Percentiles rank a stretch among this genome's conserved stretches.
phyloP scores from a whole-genome alignment of 192 early-diverging fungal species.

The Backusella tuberculispora region DNA sequence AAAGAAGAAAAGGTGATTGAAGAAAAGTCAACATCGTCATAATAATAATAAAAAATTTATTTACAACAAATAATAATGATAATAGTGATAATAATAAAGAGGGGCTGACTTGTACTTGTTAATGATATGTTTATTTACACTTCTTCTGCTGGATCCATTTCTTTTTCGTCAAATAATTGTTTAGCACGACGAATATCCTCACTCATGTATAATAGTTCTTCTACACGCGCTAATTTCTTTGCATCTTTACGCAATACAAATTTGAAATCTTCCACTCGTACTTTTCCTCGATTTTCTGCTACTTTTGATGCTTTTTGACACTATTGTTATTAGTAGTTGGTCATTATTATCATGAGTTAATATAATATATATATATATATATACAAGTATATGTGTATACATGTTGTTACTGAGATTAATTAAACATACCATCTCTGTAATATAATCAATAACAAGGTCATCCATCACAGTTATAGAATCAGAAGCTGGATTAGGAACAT shows the following conservation, averaged over 20 bases:
- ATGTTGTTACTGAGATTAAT: no score
- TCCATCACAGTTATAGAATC: constrained; percentile 86
- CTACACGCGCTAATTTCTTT: constrained; percentile 83
- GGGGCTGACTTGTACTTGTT: not conserved
- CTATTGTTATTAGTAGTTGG: constrained; percentile 31
- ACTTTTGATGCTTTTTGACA: constrained; percentile 58
- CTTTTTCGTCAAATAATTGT: constrained; percentile 57
- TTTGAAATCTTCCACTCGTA: constrained; percentile 76
- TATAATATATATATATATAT: not conserved
- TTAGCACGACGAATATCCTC: constrained; percentile 76
- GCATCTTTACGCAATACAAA: constrained; percentile 76
- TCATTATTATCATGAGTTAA: not conserved
- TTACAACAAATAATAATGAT: not conserved
- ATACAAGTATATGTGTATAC: not conserved
- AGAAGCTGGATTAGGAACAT: constrained; percentile 71
- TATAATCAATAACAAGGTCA: constrained; percentile 76
- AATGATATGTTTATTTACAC: constrained; percentile 2
- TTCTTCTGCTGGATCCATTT: constrained; percentile 43
- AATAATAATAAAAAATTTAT: not conserved
- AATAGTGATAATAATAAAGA: not conserved
- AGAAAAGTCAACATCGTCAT: not conserved
- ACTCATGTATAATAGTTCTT: constrained; percentile 79
- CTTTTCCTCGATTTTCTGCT: constrained; percentile 59
- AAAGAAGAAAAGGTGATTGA: constrained; percentile 21
- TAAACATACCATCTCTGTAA: constrained; percentile 72